Evolutionary conservation across 495 filamentous ascomycete species (phyloP).

Genomic region (Podospora comata): DNA sequence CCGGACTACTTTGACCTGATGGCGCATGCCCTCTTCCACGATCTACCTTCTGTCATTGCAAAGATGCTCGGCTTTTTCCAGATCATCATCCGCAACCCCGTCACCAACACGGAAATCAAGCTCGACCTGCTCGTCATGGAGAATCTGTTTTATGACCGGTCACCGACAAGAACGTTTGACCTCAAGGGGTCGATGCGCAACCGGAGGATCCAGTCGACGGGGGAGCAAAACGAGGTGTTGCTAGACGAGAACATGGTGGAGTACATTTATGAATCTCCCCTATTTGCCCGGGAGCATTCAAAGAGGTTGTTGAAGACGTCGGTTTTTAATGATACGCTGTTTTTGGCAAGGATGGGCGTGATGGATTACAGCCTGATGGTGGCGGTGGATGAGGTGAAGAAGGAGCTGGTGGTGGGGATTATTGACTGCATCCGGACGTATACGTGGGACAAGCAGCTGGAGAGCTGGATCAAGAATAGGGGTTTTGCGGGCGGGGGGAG

Average conservation of each 20-base stretch:
- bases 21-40: slow-evolving; percentile 92
- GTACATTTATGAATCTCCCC: slow-evolving; percentile 94
- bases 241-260: slow-evolving; percentile 99
- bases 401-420: slow-evolving; percentile 93
- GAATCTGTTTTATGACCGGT: slow-evolving; percentile 96
- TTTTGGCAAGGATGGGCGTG: slow-evolving; percentile 85
- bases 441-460: slow-evolving; percentile 99
- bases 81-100: slow-evolving; percentile 90
- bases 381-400: slow-evolving; percentile 83
- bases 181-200: slow-evolving; percentile 98
- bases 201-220: slow-evolving; percentile 89
- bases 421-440: slow-evolving; percentile 99
- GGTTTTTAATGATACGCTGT: slow-evolving; percentile 97
- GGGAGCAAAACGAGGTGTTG: slow-evolving; percentile 92
- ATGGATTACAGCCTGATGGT: slow-evolving; percentile 99
- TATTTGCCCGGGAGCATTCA: slow-evolving; percentile 90
- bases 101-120: slow-evolving; percentile 89
- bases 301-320: slow-evolving; percentile 82
- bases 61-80: slow-evolving; percentile 99
- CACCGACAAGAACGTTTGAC: slow-evolving; percentile 90
- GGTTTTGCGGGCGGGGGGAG: slow-evolving; percentile 80
- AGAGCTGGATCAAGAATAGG: slow-evolving; percentile 97
- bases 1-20: slow-evolving; percentile 97
- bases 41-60: slow-evolving; percentile 92
- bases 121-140: slow-evolving; percentile 96